Conservation (phyloP, 1,139 yeast genomes). For the Starmera stellimalicola region DNA sequence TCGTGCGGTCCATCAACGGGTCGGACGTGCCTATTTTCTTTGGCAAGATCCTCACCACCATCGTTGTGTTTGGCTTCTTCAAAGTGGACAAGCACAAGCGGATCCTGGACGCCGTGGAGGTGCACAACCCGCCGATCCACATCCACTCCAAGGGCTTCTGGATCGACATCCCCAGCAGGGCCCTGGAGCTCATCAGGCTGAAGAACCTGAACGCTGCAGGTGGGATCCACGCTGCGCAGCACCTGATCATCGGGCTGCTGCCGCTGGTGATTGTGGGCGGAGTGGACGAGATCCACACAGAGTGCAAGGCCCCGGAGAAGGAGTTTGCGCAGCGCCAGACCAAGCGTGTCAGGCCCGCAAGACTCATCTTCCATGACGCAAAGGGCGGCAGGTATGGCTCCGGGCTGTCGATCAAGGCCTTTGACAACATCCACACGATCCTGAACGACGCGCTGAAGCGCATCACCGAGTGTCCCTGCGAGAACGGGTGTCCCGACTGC, state of each 20-base stretch:
- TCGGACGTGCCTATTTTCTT: constrained; percentile 62
- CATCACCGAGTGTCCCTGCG: constrained; percentile 62
- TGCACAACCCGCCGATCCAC: constrained; percentile 75
- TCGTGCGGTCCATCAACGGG: constrained; percentile 40
- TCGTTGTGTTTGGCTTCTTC: constrained; percentile 84
- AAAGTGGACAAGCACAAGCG: constrained; percentile 69
- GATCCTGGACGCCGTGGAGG: constrained; percentile 87
- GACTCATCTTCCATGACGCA: constrained; percentile 75
- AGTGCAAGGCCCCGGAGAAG: constrained; percentile 94
- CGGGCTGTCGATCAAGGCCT: constrained; percentile 72
- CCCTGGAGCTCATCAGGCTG: constrained; percentile 45
- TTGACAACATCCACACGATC: constrained; percentile 63
- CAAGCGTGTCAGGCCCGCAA: constrained; percentile 68
- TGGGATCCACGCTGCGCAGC: constrained; percentile 96
- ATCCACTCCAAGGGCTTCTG: constrained; percentile 74
- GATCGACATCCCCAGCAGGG: constrained; percentile 69
- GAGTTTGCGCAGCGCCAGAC: constrained; percentile 75
- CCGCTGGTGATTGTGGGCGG: constrained; percentile 61
- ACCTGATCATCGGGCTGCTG: constrained; percentile 68
- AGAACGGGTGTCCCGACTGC: constrained; percentile 86
- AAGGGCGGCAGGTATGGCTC: constrained; percentile 73
- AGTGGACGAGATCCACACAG: constrained; percentile 73
- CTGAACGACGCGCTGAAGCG: constrained; percentile 49
- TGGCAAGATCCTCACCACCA: constrained; percentile 66
- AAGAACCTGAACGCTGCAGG: constrained; percentile 70